Evolutionary conservation across 495 filamentous ascomycete species (phyloP).

Genomic region (Penicillium taxi): DNA sequence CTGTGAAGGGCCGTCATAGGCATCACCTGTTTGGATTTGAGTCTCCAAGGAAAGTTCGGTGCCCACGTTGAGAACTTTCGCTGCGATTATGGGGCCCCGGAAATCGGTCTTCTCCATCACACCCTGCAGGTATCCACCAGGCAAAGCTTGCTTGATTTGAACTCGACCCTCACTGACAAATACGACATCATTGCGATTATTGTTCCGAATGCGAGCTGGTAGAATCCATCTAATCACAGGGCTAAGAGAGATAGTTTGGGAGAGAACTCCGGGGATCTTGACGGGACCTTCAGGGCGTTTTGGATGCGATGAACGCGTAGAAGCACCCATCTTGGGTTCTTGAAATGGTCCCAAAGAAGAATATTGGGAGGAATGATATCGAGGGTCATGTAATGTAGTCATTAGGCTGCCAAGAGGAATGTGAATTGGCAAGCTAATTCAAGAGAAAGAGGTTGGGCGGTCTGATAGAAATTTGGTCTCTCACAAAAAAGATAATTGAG

Average conservation of each 20-base stretch:
- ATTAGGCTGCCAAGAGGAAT: too few species aligned
- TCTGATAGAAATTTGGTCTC: too few species aligned
- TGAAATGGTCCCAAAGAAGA: too few species aligned
- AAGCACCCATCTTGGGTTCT: not conserved
- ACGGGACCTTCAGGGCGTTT: not conserved
- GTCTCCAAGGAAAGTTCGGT: conserved; percentile 24
- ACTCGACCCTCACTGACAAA: conserved; percentile 65
- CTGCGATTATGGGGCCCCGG: conserved; percentile 47
- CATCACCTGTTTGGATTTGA: conserved; percentile 18
- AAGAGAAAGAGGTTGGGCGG: too few species aligned
- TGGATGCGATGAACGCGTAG: too few species aligned
- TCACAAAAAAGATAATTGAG: too few species aligned
- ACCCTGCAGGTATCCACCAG: conserved; percentile 55
- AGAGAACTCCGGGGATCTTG: conserved; percentile 53
- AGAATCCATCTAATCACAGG: conserved; percentile 71
- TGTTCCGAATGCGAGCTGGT: conserved; percentile 65
- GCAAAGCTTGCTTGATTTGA: conserved; percentile 58
- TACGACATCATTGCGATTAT: conserved; percentile 74
- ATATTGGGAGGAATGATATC: not conserved
- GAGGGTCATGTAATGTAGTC: too few species aligned
- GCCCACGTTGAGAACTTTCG: conserved; percentile 36
- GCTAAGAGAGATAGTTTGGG: conserved; percentile 67
- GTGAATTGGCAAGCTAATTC: too few species aligned
- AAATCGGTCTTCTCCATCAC: conserved; percentile 69
- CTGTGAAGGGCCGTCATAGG: conserved; percentile 55